These are phyloP conservation scores for Lenzites betulinus DNA, from an alignment of 768 basidiomycete species.

Conservation along the genomic window DNA sequence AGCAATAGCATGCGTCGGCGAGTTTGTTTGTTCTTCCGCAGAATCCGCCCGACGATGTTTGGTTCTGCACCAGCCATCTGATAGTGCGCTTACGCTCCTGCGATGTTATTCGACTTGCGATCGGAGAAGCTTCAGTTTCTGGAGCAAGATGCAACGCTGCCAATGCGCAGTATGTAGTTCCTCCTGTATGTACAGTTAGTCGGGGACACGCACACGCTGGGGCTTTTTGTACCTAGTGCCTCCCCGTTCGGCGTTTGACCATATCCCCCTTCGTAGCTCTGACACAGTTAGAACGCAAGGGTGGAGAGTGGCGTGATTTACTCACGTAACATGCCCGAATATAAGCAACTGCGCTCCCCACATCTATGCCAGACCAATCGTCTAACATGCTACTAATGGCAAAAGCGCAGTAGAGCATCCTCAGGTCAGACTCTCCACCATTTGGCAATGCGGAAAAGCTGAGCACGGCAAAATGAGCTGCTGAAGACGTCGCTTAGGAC, in stretches of 20 bases:
- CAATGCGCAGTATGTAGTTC: conserved; percentile 90
- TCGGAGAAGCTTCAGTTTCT: conserved; percentile 23
- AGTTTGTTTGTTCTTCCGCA: conserved; percentile 86
- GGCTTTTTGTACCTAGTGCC: conserved; percentile 66
- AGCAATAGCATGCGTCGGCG: conserved; percentile 94
- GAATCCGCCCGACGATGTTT: conserved; percentile 76
- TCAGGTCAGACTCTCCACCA: conserved; percentile 72
- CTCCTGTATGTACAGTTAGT: conserved; percentile 54
- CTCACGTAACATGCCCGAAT: conserved; percentile 73
- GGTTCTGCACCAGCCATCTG: conserved; percentile 79
- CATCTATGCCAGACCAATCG: conserved; percentile 76
- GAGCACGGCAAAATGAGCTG: neutral
- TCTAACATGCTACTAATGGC: conserved; percentile 76
- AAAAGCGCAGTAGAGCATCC: conserved; percentile 87
- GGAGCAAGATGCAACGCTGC: conserved; percentile 67
- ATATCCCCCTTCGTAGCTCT: conserved; percentile 95
- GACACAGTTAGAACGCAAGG: neutral
- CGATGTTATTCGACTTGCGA: conserved; percentile 27
- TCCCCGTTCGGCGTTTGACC: conserved; percentile 82
- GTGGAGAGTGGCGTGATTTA: neutral
- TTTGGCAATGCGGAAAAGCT: conserved; percentile 76
- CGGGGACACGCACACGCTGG: neutral
- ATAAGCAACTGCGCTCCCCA: conserved; percentile 60
- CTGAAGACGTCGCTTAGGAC: neutral
- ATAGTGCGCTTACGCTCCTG: conserved; percentile 56